A percentile compares a stretch with the other conserved stretches of the same genome.
phyloP scores from a whole-genome alignment of 495 filamentous ascomycete genomes.

The Bombardia bombarda region DNA sequence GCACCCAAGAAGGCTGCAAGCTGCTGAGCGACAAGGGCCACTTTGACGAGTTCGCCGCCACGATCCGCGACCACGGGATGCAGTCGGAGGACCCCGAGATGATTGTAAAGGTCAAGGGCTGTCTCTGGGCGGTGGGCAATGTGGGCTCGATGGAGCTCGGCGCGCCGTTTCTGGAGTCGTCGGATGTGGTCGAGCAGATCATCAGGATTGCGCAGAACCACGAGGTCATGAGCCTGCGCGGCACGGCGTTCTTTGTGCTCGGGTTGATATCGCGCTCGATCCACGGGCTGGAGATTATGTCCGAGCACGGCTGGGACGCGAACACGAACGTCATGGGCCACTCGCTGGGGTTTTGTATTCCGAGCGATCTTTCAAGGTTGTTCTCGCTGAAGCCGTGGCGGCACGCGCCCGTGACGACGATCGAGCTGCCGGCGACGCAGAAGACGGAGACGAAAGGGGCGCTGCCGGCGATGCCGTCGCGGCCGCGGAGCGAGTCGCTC shows the following conservation, averaged over 20 bases:
- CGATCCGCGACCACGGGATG: slow-evolving; percentile 75
- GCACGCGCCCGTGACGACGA: slow-evolving; percentile 34
- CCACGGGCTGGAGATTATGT: slow-evolving; percentile 84
- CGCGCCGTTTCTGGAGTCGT: slow-evolving; percentile 81
- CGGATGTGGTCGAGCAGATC: slow-evolving; percentile 77
- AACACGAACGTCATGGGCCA: slow-evolving; percentile 76
- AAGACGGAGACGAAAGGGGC: slow-evolving; percentile 32
- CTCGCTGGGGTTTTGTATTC: slow-evolving; percentile 80
- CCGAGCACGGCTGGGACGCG: slow-evolving; percentile 83
- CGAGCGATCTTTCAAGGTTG: slow-evolving; percentile 64
- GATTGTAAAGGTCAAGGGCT: slow-evolving; percentile 91
- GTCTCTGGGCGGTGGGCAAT: slow-evolving; percentile 95
- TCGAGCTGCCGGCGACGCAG: slow-evolving; percentile 32
- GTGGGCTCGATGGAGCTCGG: slow-evolving; percentile 97
- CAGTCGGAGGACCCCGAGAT: slow-evolving; percentile 79
- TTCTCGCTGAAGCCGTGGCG: slow-evolving; percentile 52
- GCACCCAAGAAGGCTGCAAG: slow-evolving; percentile 86
- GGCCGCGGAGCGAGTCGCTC: slow-evolving; percentile 24
- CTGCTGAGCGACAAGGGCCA: slow-evolving; percentile 87
- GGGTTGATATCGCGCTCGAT: slow-evolving; percentile 87
- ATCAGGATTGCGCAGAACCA: slow-evolving; percentile 79
- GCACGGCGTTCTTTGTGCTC: slow-evolving; percentile 92
- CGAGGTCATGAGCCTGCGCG: slow-evolving; percentile 82
- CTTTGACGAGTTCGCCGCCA: slow-evolving; percentile 84
- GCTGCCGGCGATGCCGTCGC: slow-evolving; percentile 22